phyloP scores from a whole-genome alignment of 2,329 filamentous ascomycete genomes.

The Xylaria sp. region DNA sequence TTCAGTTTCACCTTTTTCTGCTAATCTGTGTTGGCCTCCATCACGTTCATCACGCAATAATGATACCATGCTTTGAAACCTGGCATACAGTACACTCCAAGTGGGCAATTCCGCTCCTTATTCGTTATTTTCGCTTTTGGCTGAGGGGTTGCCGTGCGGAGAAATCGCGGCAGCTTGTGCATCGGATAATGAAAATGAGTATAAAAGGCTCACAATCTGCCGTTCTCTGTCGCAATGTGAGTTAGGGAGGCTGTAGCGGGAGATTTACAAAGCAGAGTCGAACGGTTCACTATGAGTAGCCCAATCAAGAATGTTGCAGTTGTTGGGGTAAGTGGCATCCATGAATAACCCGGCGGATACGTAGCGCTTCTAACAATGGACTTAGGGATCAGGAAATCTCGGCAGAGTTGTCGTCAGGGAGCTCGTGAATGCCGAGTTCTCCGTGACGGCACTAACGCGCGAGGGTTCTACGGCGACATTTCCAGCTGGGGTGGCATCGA shows the following conservation, averaged over 20 bases:
- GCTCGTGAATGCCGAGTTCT: conserved; percentile 53
- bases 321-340: conserved; percentile 41
- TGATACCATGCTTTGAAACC: conserved; percentile 24
- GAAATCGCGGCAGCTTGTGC: neutral
- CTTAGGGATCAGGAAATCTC: conserved; percentile 50
- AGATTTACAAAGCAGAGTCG: neutral
- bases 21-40: neutral
- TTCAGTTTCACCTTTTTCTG: neutral
- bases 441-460: conserved; percentile 63
- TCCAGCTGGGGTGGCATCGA: conserved; percentile 53
- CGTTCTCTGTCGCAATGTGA: neutral
- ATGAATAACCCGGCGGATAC: neutral
- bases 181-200: conserved; percentile 6
- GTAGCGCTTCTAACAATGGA: conserved; percentile 19
- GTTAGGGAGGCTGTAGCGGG: neutral
- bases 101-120: conserved; percentile 13
- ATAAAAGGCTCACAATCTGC: conserved; percentile 22
- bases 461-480: conserved; percentile 54
- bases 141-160: conserved; percentile 12
- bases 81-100: conserved; percentile 14
- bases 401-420: conserved; percentile 46
- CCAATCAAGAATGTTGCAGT: conserved; percentile 44
- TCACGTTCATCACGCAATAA: conserved; percentile 32
- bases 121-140: neutral
- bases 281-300: conserved; percentile 34